Evolutionary conservation across 139 green algal species (phyloP).

Genomic region (Limnomonas spitsbergensis): DNA sequence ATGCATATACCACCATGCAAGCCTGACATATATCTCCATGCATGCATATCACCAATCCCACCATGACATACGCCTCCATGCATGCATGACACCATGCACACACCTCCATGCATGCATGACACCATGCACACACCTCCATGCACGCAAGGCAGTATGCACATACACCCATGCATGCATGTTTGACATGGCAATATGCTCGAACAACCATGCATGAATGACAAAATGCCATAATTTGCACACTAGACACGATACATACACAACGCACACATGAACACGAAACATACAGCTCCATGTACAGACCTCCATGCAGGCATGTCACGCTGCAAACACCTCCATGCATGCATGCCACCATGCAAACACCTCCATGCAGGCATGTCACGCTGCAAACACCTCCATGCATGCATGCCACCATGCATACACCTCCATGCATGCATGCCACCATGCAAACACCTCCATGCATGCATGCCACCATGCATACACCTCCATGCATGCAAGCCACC

Average conservation of each 20-base stretch:
- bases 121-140: background rate
- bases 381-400: background rate
- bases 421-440: too few relatives aligned
- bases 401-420: background rate
- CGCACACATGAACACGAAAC: too few relatives aligned
- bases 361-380: background rate
- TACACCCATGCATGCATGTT: too few relatives aligned
- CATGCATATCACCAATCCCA: background rate
- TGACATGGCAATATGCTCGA: too few relatives aligned
- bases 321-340: too few relatives aligned
- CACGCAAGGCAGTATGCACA: background rate
- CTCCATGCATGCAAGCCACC: background rate
- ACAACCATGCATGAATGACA: background rate
- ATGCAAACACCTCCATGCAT: background rate
- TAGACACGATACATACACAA: too few relatives aligned
- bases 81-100: background rate
- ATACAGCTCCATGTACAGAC: background rate
- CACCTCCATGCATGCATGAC: too few relatives aligned
- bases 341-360: too few relatives aligned
- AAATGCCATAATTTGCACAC: too few relatives aligned
- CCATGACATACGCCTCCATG: background rate
- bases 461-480: constrained; percentile 3
- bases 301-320: background rate
- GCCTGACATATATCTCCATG: too few relatives aligned
- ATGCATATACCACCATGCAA: background rate